Percentiles rank a stretch among this genome's conserved stretches.
These are phyloP conservation scores for Pythium aphanidermatum DNA, from an alignment of 352 stramenopile species.

Conservation along the genomic window DNA sequence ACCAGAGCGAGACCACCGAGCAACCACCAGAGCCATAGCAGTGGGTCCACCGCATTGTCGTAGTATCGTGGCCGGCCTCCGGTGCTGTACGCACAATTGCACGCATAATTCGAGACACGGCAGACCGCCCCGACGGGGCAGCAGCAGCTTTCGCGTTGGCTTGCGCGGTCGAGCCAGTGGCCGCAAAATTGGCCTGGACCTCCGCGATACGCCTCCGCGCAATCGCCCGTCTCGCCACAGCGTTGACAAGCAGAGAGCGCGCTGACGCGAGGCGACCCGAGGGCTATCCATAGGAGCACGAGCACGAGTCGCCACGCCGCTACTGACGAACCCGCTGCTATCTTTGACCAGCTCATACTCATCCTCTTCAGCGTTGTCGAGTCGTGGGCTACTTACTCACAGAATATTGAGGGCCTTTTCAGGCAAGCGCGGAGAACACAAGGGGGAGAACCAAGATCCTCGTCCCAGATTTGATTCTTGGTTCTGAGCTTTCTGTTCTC, in stretches of 20 bases:
- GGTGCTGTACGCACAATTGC: constrained; percentile 29
- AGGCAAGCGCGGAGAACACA: too few species aligned
- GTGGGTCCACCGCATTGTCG: constrained; percentile 5
- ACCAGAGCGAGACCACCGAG: constrained; percentile 17
- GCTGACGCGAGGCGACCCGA: constrained; percentile 1
- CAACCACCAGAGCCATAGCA: constrained; percentile 44
- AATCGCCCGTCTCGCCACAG: constrained; percentile 38
- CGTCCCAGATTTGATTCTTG: too few species aligned
- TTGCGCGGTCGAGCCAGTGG: constrained; percentile 44
- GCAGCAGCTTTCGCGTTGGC: constrained; percentile 36
- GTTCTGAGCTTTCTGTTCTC: too few species aligned
- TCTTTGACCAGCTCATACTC: not conserved
- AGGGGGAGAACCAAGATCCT: not conserved
- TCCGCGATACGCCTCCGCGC: constrained; percentile 27
- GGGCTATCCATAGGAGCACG: constrained; percentile 1
- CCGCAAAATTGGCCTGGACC: constrained; percentile 40
- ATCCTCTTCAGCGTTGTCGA: not conserved
- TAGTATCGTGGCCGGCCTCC: not conserved
- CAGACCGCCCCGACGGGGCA: constrained; percentile 35
- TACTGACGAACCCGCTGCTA: constrained; percentile 2
- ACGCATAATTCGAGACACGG: constrained; percentile 43
- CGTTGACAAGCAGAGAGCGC: constrained; percentile 40
- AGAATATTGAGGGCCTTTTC: too few species aligned
- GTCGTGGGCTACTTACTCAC: not conserved
- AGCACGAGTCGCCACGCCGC: not conserved